phyloP scores from a whole-genome alignment of 345 rosid genomes.

The Eucalyptus sp. region DNA sequence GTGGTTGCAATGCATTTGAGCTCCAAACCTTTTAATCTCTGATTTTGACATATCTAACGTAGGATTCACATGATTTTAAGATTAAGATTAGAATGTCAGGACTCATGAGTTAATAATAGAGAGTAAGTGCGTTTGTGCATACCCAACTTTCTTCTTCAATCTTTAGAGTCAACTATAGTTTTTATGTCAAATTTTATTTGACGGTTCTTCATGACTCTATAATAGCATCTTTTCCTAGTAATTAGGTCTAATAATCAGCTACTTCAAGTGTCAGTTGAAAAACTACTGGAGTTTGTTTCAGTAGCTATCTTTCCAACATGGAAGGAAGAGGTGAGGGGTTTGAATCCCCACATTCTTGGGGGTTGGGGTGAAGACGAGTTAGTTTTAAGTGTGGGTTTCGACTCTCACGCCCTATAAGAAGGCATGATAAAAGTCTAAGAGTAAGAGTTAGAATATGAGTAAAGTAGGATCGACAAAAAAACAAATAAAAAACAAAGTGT shows the following conservation, averaged over 20 bases:
- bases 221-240: neutral
- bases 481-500: neutral
- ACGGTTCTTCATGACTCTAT: neutral
- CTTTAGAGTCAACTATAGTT: neutral
- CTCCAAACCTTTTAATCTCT: neutral
- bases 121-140: accelerated
- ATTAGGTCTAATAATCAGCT: neutral
- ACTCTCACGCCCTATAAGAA: too few species aligned
- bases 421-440: too few species aligned
- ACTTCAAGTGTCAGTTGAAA: neutral
- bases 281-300: too few species aligned
- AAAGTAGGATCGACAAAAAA: too few species aligned
- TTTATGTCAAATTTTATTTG: neutral
- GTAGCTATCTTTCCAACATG: too few species aligned
- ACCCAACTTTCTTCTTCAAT: neutral
- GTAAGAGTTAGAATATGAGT: too few species aligned
- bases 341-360: too few species aligned
- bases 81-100: neutral
- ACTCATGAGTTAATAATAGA: neutral
- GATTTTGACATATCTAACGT: neutral
- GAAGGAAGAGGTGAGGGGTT: too few species aligned
- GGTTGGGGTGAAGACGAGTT: too few species aligned
- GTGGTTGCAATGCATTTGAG: neutral
- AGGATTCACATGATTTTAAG: neutral
- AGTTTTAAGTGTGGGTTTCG: too few species aligned